These are phyloP conservation scores for Hyaloscypha hepaticicola DNA, from an alignment of 495 filamentous ascomycete genomes.

Conservation along the genomic window DNA sequence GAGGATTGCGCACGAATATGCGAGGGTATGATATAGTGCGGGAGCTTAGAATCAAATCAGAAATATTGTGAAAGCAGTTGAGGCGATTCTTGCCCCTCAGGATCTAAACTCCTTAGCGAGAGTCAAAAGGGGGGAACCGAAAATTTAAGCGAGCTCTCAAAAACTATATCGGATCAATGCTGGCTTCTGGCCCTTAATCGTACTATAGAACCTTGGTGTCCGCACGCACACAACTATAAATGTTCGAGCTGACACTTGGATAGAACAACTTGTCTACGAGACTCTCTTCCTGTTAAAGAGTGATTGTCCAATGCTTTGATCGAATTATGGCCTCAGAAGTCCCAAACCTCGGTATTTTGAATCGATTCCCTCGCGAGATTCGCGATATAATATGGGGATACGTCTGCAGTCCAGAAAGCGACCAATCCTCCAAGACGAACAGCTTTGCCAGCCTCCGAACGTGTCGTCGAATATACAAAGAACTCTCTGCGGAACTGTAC, in stretches of 20 bases:
- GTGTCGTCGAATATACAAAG: not conserved
- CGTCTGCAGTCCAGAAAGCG: not conserved
- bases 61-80: too few relatives aligned
- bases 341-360: not conserved
- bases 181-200: not conserved
- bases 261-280: too few relatives aligned
- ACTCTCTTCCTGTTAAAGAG: too few relatives aligned
- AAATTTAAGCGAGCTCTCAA: not conserved
- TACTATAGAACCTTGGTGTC: not conserved
- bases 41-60: too few relatives aligned
- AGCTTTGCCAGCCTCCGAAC: not conserved
- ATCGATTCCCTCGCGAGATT: not conserved
- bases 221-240: not conserved
- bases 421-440: not conserved
- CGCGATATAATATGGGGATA: not conserved
- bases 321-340: too few relatives aligned
- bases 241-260: not conserved
- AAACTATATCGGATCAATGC: not conserved
- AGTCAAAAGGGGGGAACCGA: not conserved
- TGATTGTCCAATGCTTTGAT: too few relatives aligned
- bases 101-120: not conserved
- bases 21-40: too few relatives aligned
- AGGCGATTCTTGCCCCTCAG: too few relatives aligned
- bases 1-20: not conserved
- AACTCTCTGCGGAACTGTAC: not conserved